Evolutionary conservation across 2,329 filamentous ascomycete genomes (phyloP).

Genomic region (Fonsecaea erecta): DNA sequence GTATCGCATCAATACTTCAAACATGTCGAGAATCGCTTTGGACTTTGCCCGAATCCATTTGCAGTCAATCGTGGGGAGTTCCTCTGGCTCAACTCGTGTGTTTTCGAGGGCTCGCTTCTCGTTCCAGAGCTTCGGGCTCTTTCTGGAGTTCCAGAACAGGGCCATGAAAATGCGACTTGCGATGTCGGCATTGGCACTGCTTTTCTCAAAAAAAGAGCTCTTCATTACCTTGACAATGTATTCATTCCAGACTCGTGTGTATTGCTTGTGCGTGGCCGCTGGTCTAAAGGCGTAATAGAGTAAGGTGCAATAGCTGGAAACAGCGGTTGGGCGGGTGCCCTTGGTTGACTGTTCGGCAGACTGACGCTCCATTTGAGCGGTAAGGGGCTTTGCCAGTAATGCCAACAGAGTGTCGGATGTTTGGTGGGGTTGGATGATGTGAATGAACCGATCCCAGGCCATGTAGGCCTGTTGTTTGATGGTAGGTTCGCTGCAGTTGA

Average conservation of each 20-base stretch:
- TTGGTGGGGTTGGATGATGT: constrained; percentile 69
- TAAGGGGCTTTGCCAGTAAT: constrained; percentile 70
- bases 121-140: constrained; percentile 66
- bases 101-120: constrained; percentile 70
- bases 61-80: constrained; percentile 80
- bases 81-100: constrained; percentile 65
- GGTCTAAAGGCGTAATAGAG: constrained; percentile 84
- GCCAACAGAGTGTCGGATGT: constrained; percentile 60
- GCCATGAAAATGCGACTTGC: constrained; percentile 73
- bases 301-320: constrained; percentile 77
- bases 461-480: constrained; percentile 77
- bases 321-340: constrained; percentile 57
- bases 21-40: constrained; percentile 65
- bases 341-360: constrained; percentile 55
- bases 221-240: constrained; percentile 70
- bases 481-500: constrained; percentile 75
- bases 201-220: constrained; percentile 57
- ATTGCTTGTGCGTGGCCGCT: constrained; percentile 64
- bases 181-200: constrained; percentile 58
- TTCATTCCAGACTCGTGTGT: constrained; percentile 78
- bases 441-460: constrained; percentile 86
- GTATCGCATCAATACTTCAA: constrained; percentile 59
- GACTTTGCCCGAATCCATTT: constrained; percentile 84
- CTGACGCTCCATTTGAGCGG: constrained; percentile 70
- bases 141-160: constrained; percentile 59